A percentile compares a stretch with the other conserved stretches of the same genome.
Evolutionary conservation across 257 asterid species (phyloP).

Genomic region (Ophiorrhiza pumila): DNA sequence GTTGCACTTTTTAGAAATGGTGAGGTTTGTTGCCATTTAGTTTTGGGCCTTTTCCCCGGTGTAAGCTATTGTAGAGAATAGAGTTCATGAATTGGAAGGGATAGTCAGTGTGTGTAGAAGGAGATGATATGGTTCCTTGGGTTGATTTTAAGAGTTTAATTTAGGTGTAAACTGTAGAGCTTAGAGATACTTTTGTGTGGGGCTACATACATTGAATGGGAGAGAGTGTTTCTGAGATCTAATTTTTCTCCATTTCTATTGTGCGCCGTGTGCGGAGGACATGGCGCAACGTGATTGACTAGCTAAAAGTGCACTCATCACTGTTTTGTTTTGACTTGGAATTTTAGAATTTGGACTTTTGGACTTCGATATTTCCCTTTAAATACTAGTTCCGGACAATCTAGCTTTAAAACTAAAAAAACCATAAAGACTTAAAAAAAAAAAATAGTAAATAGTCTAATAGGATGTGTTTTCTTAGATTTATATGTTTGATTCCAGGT

Average conservation of each 20-base stretch:
- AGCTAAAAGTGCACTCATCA: neutral
- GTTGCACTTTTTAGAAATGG: conserved; percentile 28
- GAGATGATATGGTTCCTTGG: no score
- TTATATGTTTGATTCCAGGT: no score
- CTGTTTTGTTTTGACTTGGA: neutral
- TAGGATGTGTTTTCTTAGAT: no score
- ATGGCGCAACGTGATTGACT: neutral
- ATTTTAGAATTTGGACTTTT: neutral
- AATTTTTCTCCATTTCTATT: conserved; percentile 25
- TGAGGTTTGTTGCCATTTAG: conserved; percentile 27
- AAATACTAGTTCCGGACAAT: no score
- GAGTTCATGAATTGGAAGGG: neutral
- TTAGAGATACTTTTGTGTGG: neutral
- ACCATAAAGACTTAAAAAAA: no score
- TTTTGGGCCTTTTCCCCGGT: neutral
- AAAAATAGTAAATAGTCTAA: no score
- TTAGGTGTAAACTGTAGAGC: neutral
- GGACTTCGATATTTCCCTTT: no score
- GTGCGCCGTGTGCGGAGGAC: conserved; percentile 46
- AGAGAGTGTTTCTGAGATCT: conserved; percentile 36
- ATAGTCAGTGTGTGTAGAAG: neutral
- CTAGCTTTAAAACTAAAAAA: no score
- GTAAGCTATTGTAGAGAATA: neutral
- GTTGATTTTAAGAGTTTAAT: neutral
- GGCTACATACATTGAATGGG: conserved; percentile 23